Evolutionary conservation across 2,329 filamentous ascomycete species (phyloP).

Genomic region (Didymella segeticola): DNA sequence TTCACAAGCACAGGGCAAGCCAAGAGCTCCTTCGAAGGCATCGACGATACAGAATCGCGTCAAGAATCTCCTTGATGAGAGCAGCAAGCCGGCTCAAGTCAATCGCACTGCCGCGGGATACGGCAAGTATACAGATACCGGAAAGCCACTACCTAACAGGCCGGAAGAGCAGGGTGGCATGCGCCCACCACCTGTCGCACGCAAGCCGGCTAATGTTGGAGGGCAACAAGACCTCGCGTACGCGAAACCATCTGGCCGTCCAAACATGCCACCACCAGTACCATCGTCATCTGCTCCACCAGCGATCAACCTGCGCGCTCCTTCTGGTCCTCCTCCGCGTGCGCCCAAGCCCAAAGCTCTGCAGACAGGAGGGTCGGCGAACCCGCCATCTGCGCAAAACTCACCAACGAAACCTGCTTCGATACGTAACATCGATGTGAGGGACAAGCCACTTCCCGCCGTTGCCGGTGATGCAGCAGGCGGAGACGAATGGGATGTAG

Average conservation of each 20-base stretch:
- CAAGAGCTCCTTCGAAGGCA: conserved; percentile 61
- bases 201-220: conserved; percentile 57
- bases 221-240: conserved; percentile 36
- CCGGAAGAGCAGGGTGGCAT: conserved; percentile 36
- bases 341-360: conserved; percentile 68
- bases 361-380: conserved; percentile 53
- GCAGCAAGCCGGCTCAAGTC: conserved; percentile 58
- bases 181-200: conserved; percentile 33
- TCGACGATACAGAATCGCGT: conserved; percentile 92
- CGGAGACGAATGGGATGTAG: conserved; percentile 64
- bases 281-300: conserved; percentile 45
- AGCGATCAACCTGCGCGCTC: conserved; percentile 36
- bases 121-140: conserved; percentile 75
- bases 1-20: conserved; percentile 60
- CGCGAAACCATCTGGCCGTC: conserved; percentile 35
- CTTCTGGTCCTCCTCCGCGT: conserved; percentile 52
- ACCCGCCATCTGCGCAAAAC: conserved; percentile 20
- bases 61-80: conserved; percentile 82
- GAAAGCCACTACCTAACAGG: conserved; percentile 39
- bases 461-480: conserved; percentile 7
- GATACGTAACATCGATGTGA: conserved; percentile 9
- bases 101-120: conserved; percentile 86
- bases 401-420: conserved; percentile 15
- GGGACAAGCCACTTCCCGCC: conserved; percentile 33
- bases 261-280: conserved; percentile 28